Base-by-base conservation (phyloP, 768 basidiomycete genomes). In the Panus rudis region DNA sequence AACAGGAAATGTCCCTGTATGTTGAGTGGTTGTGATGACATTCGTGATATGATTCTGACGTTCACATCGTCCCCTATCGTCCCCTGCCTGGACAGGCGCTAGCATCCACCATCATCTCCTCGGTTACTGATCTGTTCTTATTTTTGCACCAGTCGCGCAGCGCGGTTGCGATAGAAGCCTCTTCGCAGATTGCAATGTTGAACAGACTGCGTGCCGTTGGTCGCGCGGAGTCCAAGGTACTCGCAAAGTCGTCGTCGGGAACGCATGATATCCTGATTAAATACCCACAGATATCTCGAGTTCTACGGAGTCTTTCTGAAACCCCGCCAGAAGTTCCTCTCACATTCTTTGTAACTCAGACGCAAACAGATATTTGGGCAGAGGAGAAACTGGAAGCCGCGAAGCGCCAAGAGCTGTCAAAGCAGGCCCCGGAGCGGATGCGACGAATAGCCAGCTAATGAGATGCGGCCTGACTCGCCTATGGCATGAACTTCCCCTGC, bases 311-410 rank as follows among this genome's bases (percentile, higher is more conserved):
- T 41, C 60, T 82, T 52, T 62, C 68, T 14, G 81, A 83, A 46
- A 65, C 76, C 24, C 70, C 71, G 2, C 58, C 66, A 1, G 73
- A 75, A 21, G 59, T 69, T 1, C 51, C 70, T 6, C 53, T 70
- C 23, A 72, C 71, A 4, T 53, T 56, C n/a, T 58, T 83, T 41
- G 58, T 83, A 4, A 70, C 72, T 27, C 81, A 84, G 50, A 67
- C 70, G n/a, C 67, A 64, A 33, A 78, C 77, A 40, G 83, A 86
- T 45, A 63, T 85, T 4, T 61, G 77, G 6, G 82, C 83, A 2
- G 75, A 79, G 37, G 84, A 88, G 59, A 85, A 84, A 58, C 60
- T 88, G 39, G 70, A 78, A 37, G 64, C 72, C 11, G 54, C 57
- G 8, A 52, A 54, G 38, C 46, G 54, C 8, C 50, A 58, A 31